These are phyloP conservation scores for Teunomyces pallodes DNA, from an alignment of 805 yeast species.

Conservation along the genomic window DNA sequence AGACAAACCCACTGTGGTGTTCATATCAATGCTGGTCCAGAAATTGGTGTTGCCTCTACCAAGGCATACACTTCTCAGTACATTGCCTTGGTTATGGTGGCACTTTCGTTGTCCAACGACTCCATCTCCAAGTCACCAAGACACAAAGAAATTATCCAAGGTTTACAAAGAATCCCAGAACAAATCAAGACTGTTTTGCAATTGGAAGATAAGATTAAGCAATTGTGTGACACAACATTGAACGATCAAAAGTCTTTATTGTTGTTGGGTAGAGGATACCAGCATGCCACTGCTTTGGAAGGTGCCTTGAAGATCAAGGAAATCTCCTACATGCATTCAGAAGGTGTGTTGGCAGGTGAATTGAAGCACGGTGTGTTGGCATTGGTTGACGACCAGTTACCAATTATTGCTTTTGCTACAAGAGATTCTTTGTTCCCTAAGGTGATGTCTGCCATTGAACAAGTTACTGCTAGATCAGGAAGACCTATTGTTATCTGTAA, in stretches of 20 bases:
- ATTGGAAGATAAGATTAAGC: conserved; percentile 71
- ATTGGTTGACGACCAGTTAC: conserved; percentile 88
- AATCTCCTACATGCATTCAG: conserved; percentile 97
- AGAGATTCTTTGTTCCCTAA: conserved; percentile 95
- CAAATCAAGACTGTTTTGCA: conserved; percentile 78
- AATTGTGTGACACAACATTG: conserved; percentile 68
- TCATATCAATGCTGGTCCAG: conserved; percentile 99
- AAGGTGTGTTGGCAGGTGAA: conserved; percentile 99
- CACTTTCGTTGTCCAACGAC: conserved; percentile 91
- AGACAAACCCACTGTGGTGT: conserved; percentile 99
- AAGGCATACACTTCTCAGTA: conserved; percentile 98
- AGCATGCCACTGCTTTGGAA: conserved; percentile 94
- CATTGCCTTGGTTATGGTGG: conserved; percentile 96
- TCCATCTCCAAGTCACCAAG: conserved; percentile 73
- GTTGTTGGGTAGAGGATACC: conserved; percentile 95
- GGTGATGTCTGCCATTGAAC: conserved; percentile 92
- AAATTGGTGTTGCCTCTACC: conserved; percentile 98
- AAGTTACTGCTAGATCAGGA: conserved; percentile 96
- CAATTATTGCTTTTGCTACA: conserved; percentile 94
- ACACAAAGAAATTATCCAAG: conserved; percentile 82
- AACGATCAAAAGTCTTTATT: conserved; percentile 83
- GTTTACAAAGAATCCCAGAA: conserved; percentile 76
- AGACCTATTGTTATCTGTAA: conserved; percentile 92
- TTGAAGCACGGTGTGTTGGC: conserved; percentile 98
- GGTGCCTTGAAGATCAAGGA: conserved; percentile 98